Conservation (phyloP, 2,329 filamentous ascomycete species). For the Alternaria gansuensis region DNA sequence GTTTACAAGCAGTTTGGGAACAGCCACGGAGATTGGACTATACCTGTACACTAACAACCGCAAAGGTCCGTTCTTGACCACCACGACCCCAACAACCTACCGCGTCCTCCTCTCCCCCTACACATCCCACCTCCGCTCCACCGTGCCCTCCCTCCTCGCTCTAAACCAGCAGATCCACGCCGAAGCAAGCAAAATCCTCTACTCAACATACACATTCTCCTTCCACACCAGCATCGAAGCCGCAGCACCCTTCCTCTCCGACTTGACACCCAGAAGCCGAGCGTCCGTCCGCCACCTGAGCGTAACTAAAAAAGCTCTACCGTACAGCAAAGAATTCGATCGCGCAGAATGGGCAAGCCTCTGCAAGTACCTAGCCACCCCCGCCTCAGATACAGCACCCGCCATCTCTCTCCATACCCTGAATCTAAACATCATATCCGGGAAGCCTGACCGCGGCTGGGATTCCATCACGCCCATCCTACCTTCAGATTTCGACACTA, state of each 20-base stretch:
- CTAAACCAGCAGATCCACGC: slow-evolving; percentile 57
- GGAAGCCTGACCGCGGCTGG: slow-evolving; percentile 61
- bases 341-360: slow-evolving; percentile 64
- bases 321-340: slow-evolving; percentile 65
- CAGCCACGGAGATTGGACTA: background rate
- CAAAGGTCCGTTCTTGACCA: slow-evolving; percentile 55
- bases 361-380: slow-evolving; percentile 54
- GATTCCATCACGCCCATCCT: slow-evolving; percentile 53
- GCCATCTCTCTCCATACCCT: slow-evolving; percentile 30
- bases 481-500: slow-evolving; percentile 34
- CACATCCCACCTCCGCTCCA: slow-evolving; percentile 59
- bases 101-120: slow-evolving; percentile 56
- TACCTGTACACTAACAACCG: slow-evolving; percentile 26
- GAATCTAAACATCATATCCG: slow-evolving; percentile 64
- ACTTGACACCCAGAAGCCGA: slow-evolving; percentile 62
- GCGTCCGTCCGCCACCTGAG: slow-evolving; percentile 60
- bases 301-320: slow-evolving; percentile 65
- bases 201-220: slow-evolving; percentile 65
- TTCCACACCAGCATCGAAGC: slow-evolving; percentile 69
- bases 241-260: slow-evolving; percentile 66
- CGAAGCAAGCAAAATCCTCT: slow-evolving; percentile 66
- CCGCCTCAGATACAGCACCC: background rate
- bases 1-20: slow-evolving; percentile 14
- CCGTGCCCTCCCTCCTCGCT: slow-evolving; percentile 40
- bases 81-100: slow-evolving; percentile 65